phyloP scores from a whole-genome alignment of 345 rosid genomes.

The Eucalyptus urophylla region DNA sequence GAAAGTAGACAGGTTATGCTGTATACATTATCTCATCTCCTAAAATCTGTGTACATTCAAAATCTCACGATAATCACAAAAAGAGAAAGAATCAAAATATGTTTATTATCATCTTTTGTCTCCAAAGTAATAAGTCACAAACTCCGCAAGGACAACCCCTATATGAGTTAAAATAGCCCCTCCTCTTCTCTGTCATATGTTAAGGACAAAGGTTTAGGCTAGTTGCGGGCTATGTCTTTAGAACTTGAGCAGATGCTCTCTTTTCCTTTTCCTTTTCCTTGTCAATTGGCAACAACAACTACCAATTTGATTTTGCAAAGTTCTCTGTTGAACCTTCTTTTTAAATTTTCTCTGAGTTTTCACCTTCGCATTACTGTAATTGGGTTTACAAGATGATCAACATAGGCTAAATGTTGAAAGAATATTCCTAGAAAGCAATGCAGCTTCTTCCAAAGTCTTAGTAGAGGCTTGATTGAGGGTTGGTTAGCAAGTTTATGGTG shows the following conservation, averaged over 20 bases:
- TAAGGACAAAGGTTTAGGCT: not conserved
- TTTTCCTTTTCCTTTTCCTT: not conserved
- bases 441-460: not conserved
- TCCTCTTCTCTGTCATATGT: not conserved
- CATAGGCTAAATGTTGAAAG: not conserved
- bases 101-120: not conserved
- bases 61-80: not conserved
- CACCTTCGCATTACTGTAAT: not conserved
- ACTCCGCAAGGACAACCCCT: not conserved
- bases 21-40: not conserved
- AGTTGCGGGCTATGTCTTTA: not conserved
- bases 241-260: not conserved
- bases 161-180: not conserved
- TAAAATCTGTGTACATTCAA: not conserved
- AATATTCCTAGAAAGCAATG: not conserved
- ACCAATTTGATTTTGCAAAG: not conserved
- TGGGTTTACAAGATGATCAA: not conserved
- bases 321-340: not conserved
- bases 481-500: not conserved
- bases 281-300: not conserved
- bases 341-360: not conserved
- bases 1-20: conserved; percentile 55
- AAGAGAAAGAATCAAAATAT: not conserved
- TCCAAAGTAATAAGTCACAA: not conserved
- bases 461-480: not conserved